Evolutionary conservation across 139 green algal species (phyloP).

Genomic region (Chlorella sp.): DNA sequence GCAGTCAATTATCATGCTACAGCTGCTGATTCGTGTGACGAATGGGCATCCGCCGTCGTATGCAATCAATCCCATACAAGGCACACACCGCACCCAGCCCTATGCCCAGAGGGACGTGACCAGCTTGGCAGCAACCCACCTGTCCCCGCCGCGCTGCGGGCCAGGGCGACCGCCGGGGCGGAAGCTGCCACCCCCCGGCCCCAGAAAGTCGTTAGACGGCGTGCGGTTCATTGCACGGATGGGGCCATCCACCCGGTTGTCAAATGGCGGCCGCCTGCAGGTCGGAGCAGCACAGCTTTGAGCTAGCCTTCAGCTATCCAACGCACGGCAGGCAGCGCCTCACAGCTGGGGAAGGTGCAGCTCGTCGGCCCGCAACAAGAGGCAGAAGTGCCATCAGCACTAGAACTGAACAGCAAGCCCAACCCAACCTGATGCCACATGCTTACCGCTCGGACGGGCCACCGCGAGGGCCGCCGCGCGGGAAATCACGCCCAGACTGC

Average conservation of each 20-base stretch:
- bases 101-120: no score
- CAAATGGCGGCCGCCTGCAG: slow-evolving; percentile 29
- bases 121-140: no score
- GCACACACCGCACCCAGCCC: no score
- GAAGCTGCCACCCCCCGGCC: slow-evolving; percentile 27
- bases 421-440: neutral
- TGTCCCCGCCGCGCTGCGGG: slow-evolving; percentile 9
- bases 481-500: slow-evolving; percentile 16
- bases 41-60: neutral
- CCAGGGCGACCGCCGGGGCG: slow-evolving; percentile 43
- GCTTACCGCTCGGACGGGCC: slow-evolving; percentile 9
- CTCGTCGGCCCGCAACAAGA: no score
- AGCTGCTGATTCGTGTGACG: no score
- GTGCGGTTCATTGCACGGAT: slow-evolving; percentile 51
- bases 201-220: slow-evolving; percentile 38
- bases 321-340: no score
- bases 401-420: no score
- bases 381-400: no score
- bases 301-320: no score
- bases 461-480: slow-evolving; percentile 12
- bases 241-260: slow-evolving; percentile 55
- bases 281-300: no score
- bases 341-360: no score
- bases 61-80: no score
- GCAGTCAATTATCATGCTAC: neutral